Base-by-base conservation (phyloP, 164 flowering plant species). In the Vitis riparia region DNA sequence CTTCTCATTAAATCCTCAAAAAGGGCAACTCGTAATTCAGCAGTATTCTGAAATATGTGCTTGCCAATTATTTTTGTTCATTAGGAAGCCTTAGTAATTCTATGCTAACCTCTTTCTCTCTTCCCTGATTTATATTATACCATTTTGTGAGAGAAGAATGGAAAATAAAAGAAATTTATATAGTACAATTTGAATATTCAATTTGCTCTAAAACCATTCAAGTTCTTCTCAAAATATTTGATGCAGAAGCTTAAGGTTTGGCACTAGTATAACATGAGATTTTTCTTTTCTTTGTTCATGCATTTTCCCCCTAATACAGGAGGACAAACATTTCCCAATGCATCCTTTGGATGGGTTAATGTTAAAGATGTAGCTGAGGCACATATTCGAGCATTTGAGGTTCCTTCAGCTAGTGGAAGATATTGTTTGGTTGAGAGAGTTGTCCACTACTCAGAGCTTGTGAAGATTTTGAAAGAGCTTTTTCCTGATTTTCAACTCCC, bases 311-410 rank as follows among this genome's bases (percentile, higher is more conserved):
- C 19, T 72, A 16, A 3, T 59, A 14, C 79, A 83, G 86, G 82
- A 49, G 71, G 77, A 12, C 53, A 68, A 58, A 78, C 82, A 16
- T 80, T 66, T 64, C 84, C 82, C 11, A 83, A 83, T 70, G 15
- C 60, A 27, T 52, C 66, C 14, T 59, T 76, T 59, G 79, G 80
- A 61, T 83, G 84, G 84, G 76, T 83, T 32, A 69, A 83, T 70
- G 82, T 83, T 16, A 80, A 74, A 55, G 84, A 83, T 71, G 81
- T 83, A 51, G 86, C 82, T 12, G 71, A 72, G 47, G 85, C 85
- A n/a, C 85, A 82, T 71, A 79, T 82, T 32, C 79, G 44, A 59
- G 85, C 82, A 62, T 78, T 69, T 66, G 86, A 83, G 70, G 60
- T 71, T 51, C 74, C 82, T 51, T 80, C 82, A 53, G 84, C 86